Conservation (phyloP, 768 basidiomycete species). For the Clitopilus hobsonii region DNA sequence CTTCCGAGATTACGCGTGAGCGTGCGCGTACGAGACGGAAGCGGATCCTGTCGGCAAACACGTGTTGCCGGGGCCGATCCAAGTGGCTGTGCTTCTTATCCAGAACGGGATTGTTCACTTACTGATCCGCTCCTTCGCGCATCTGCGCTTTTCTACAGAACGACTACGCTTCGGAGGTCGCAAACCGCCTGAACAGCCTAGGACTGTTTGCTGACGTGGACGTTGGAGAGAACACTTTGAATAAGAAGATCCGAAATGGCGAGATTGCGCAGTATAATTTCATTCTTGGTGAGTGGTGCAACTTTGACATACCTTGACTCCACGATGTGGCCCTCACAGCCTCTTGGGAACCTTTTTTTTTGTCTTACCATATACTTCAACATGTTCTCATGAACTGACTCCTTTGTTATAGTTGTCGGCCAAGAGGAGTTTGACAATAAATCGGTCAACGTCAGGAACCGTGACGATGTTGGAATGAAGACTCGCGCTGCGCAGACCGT, state of each 20-base stretch:
- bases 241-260: slow-evolving; percentile 96
- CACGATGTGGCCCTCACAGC: neutral
- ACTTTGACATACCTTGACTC: neutral
- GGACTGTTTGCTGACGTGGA: slow-evolving; percentile 92
- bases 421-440: slow-evolving; percentile 82
- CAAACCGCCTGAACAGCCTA: slow-evolving; percentile 55
- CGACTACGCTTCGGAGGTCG: slow-evolving; percentile 85
- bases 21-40: neutral
- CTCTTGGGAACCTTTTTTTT: neutral
- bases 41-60: neutral
- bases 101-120: slow-evolving; percentile 8
- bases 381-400: slow-evolving; percentile 4
- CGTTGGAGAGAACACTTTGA: slow-evolving; percentile 85
- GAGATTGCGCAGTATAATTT: slow-evolving; percentile 99
- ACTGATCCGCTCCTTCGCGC: slow-evolving; percentile 1
- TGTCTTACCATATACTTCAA: slow-evolving; percentile 3
- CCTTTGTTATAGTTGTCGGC: slow-evolving; percentile 70
- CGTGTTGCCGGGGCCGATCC: neutral
- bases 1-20: neutral
- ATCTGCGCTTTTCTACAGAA: slow-evolving; percentile 43
- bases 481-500: slow-evolving; percentile 67
- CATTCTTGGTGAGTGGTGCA: slow-evolving; percentile 69
- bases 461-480: slow-evolving; percentile 89
- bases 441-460: slow-evolving; percentile 94
- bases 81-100: neutral